Evolutionary conservation across 352 stramenopile species (phyloP).

Genomic region (Phytophthora sojae): DNA sequence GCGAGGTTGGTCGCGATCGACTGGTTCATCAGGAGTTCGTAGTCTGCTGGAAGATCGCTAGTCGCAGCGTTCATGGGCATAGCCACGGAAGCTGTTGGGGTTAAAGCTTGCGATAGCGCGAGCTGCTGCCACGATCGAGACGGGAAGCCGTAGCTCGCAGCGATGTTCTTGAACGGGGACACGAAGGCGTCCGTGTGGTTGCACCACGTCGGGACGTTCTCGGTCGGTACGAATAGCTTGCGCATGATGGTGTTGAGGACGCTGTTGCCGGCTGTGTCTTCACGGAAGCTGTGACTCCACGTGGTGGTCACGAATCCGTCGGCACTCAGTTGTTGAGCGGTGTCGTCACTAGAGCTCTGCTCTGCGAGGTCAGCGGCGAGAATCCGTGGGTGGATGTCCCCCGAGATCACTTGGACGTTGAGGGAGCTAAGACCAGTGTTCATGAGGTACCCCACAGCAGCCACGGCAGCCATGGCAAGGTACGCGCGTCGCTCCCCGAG

Average conservation of each 20-base stretch:
- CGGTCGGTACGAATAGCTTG: background rate
- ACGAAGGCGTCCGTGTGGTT: background rate
- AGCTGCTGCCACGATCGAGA: constrained; percentile 5
- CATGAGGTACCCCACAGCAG: constrained; percentile 19
- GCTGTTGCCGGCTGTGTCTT: background rate
- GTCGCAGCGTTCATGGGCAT: background rate
- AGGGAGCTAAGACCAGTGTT: constrained; percentile 25
- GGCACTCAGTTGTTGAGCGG: background rate
- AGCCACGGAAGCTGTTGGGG: background rate
- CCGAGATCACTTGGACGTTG: constrained; percentile 20
- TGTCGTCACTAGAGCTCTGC: background rate
- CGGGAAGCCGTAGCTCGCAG: constrained; percentile 2
- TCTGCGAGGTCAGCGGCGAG: constrained; percentile 11
- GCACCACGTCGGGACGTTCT: constrained; percentile 7
- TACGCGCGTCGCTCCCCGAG: constrained; percentile 11
- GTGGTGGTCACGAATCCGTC: constrained; percentile 1
- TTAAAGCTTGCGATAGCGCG: background rate
- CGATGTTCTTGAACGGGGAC: constrained; percentile 8
- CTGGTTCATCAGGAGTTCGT: background rate
- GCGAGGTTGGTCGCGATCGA: constrained; percentile 1
- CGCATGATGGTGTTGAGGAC: constrained; percentile 7
- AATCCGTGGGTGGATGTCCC: constrained; percentile 11
- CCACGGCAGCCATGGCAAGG: constrained; percentile 8
- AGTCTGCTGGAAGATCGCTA: background rate
- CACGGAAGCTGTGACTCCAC: constrained; percentile 1